A percentile compares a stretch with the other conserved stretches of the same genome.
Evolutionary conservation across 768 basidiomycete genomes (phyloP).

Genomic region (Rhizopogon vinicolor): DNA sequence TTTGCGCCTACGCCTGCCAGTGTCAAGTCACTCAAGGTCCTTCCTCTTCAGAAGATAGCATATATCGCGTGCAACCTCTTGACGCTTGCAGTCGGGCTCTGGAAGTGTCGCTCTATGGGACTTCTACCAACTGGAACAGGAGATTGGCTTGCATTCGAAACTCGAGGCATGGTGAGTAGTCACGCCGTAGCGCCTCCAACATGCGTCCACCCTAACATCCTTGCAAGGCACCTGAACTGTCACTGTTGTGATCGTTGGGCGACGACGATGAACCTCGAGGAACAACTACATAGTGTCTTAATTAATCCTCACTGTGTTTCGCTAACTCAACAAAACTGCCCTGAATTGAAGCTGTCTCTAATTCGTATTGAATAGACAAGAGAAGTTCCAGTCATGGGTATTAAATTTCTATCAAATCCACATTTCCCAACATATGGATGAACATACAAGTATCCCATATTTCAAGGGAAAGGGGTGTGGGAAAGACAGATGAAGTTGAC

Average conservation of each 20-base stretch:
- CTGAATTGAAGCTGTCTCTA: neutral
- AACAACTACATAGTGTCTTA: neutral
- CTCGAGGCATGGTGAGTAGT: conserved; percentile 51
- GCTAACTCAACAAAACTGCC: neutral
- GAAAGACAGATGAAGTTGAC: neutral
- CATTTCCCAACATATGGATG: conserved; percentile 20
- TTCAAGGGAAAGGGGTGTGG: conserved; percentile 1
- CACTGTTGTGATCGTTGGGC: conserved; percentile 24
- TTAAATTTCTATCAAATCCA: conserved; percentile 31
- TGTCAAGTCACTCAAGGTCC: conserved; percentile 41
- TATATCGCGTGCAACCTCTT: conserved; percentile 71
- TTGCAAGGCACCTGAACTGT: conserved; percentile 40
- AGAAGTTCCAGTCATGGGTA: conserved; percentile 25
- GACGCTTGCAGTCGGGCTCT: conserved; percentile 81
- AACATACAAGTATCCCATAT: conserved; percentile 23
- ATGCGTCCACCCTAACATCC: neutral
- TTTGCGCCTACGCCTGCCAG: conserved; percentile 47
- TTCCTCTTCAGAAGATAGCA: conserved; percentile 65
- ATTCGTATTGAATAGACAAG: conserved; percentile 2
- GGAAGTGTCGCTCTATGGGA: conserved; percentile 94
- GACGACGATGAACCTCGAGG: neutral
- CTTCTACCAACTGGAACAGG: conserved; percentile 86
- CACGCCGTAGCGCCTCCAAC: neutral
- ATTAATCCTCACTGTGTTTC: neutral
- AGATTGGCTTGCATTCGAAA: conserved; percentile 95